phyloP scores from a whole-genome alignment of 352 stramenopile species.

The Phytophthora multivora region DNA sequence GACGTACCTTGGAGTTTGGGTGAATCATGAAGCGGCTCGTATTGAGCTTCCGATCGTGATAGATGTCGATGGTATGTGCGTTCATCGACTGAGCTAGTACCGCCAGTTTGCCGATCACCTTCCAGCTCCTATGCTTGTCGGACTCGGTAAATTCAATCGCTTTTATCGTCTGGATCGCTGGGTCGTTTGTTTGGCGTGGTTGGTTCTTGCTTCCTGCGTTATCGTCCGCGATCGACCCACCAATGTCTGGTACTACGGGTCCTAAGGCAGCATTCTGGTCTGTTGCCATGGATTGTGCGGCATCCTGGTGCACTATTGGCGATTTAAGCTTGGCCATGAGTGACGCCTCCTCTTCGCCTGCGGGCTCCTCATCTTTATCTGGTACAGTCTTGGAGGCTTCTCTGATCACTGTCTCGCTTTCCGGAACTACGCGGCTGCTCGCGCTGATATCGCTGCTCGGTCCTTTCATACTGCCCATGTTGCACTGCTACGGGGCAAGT shows the following conservation, averaged over 20 bases:
- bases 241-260: conserved; percentile 5
- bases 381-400: neutral
- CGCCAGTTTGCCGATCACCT: conserved; percentile 36
- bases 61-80: conserved; percentile 71
- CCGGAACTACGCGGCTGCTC: conserved; percentile 25
- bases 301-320: conserved; percentile 13
- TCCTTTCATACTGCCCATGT: conserved; percentile 29
- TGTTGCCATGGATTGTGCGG: neutral
- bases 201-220: neutral
- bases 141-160: conserved; percentile 7
- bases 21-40: conserved; percentile 75
- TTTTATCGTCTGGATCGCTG: conserved; percentile 10
- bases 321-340: conserved; percentile 17
- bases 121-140: conserved; percentile 24
- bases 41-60: conserved; percentile 69
- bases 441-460: conserved; percentile 20
- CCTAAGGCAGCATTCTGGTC: conserved; percentile 2
- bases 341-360: conserved; percentile 4
- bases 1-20: conserved; percentile 76
- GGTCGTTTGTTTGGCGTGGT: conserved; percentile 3
- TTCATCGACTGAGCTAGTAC: conserved; percentile 41
- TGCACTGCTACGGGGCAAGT: conserved; percentile 5
- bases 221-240: neutral
- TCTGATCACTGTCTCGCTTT: conserved; percentile 19
- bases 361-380: neutral